Conservation (phyloP, 306 rosid species). For the Fagus sylvatica region DNA sequence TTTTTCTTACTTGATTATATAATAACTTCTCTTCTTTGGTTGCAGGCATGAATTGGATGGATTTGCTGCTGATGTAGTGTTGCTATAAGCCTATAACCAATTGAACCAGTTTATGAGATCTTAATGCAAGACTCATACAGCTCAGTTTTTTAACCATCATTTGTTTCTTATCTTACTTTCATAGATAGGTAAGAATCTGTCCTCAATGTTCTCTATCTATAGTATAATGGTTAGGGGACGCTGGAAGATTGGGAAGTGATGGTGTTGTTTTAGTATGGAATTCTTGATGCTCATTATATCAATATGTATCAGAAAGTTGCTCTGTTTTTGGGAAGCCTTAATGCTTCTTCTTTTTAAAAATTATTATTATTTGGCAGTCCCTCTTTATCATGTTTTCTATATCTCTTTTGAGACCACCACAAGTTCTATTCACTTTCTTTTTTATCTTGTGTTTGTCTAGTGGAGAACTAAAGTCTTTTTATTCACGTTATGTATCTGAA, state of each 20-base stretch:
- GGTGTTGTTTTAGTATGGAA: background rate
- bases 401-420: background rate
- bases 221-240: background rate
- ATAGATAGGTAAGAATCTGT: conserved; percentile 11
- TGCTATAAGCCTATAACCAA: background rate
- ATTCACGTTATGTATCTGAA: no score
- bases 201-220: background rate
- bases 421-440: no score
- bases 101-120: conserved; percentile 6
- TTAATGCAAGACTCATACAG: background rate
- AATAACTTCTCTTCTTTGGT: background rate
- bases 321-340: background rate
- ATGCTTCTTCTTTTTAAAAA: no score
- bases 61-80: conserved; percentile 1
- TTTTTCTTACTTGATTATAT: background rate
- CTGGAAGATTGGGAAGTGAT: background rate
- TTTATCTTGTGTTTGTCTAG: no score
- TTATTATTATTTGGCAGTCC: background rate
- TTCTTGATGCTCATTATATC: background rate
- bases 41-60: conserved; percentile 29
- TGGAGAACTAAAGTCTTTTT: no score
- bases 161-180: background rate
- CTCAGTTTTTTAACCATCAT: background rate
- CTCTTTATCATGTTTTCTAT: background rate
- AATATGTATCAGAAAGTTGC: background rate